Percentiles rank a stretch among this genome's conserved stretches.
phyloP scores from a whole-genome alignment of 2,329 filamentous ascomycete species.

The Stagonosporopsis vannaccii region DNA sequence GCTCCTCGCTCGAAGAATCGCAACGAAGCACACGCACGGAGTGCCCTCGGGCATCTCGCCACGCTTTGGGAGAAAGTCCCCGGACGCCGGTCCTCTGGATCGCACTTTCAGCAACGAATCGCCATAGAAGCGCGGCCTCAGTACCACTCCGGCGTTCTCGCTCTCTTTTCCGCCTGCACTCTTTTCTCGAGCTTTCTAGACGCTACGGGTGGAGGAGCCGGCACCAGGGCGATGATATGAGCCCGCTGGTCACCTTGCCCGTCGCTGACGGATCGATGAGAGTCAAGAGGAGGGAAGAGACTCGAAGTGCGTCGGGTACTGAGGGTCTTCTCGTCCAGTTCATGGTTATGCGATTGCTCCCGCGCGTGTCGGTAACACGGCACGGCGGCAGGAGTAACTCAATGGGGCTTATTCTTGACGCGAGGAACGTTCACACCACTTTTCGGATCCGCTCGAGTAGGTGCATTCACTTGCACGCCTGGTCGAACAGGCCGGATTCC shows the following conservation, averaged over 20 bases:
- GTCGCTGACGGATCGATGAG: slow-evolving; percentile 29
- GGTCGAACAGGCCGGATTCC: slow-evolving; percentile 73
- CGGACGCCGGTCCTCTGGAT: slow-evolving; percentile 74
- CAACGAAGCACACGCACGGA: slow-evolving; percentile 97
- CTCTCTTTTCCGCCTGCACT: slow-evolving; percentile 63
- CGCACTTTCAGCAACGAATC: slow-evolving; percentile 92
- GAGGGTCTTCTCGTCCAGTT: slow-evolving; percentile 84
- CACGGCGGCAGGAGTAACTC: slow-evolving; percentile 75
- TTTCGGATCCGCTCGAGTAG: slow-evolving; percentile 55
- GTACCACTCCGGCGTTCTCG: slow-evolving; percentile 54
- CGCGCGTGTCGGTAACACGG: slow-evolving; percentile 46
- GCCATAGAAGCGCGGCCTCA: slow-evolving; percentile 99
- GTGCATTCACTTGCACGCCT: slow-evolving; percentile 57
- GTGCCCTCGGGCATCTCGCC: slow-evolving; percentile 44
- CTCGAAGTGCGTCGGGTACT: slow-evolving; percentile 40
- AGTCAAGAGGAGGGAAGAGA: slow-evolving; percentile 44
- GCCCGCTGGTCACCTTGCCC: slow-evolving; percentile 66
- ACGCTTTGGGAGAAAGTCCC: slow-evolving; percentile 99
- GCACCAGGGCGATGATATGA: slow-evolving; percentile 85
- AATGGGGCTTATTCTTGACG: slow-evolving; percentile 99
- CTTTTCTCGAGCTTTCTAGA: slow-evolving; percentile 40
- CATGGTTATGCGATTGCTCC: slow-evolving; percentile 97
- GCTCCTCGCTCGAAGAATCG: slow-evolving; percentile 99
- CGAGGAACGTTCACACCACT: slow-evolving; percentile 74
- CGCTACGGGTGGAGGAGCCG: slow-evolving; percentile 52